A percentile compares a stretch with the other conserved stretches of the same genome.
Evolutionary conservation across 2,329 filamentous ascomycete species (phyloP).

Genomic region (Coniochaeta hoffmannii): DNA sequence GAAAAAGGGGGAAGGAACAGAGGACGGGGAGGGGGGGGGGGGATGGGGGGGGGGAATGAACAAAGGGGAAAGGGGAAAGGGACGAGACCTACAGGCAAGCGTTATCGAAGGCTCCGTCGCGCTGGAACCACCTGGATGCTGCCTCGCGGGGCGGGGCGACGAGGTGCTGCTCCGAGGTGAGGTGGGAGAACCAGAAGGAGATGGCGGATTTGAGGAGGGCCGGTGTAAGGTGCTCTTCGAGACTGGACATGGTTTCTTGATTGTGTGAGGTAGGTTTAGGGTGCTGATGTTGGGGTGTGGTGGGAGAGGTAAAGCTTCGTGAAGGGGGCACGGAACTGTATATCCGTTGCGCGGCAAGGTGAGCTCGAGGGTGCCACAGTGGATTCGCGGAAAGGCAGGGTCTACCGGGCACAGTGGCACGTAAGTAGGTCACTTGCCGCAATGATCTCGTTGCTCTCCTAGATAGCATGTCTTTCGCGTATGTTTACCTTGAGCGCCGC

Average conservation of each 20-base stretch:
- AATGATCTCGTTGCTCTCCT: not conserved
- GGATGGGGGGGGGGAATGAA: too few species aligned
- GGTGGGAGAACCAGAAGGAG: slow-evolving; percentile 5
- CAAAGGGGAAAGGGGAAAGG: too few species aligned
- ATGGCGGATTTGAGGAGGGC: not conserved
- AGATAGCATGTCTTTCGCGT: not conserved
- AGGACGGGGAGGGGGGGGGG: too few species aligned
- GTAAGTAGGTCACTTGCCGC: not conserved
- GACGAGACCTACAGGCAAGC: slow-evolving; percentile 10
- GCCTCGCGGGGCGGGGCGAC: slow-evolving; percentile 6
- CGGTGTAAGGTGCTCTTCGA: not conserved
- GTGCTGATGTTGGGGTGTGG: too few species aligned
- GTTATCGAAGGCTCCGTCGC: slow-evolving; percentile 11
- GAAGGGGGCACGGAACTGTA: not conserved
- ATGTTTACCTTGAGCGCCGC: not conserved
- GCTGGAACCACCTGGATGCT: slow-evolving; percentile 11
- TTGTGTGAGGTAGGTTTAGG: too few species aligned
- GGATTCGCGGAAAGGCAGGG: not conserved
- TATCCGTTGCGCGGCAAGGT: too few species aligned
- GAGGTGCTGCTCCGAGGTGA: not conserved
- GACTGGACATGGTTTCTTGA: not conserved
- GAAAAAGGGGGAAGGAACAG: not conserved
- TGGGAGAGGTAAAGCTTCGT: not conserved
- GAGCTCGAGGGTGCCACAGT: too few species aligned
- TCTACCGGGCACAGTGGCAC: not conserved